Evolutionary conservation across 148 eudicot species (phyloP), one percentile per base, ranked within the genome.

Genomic region (Drosera capensis): DNA sequence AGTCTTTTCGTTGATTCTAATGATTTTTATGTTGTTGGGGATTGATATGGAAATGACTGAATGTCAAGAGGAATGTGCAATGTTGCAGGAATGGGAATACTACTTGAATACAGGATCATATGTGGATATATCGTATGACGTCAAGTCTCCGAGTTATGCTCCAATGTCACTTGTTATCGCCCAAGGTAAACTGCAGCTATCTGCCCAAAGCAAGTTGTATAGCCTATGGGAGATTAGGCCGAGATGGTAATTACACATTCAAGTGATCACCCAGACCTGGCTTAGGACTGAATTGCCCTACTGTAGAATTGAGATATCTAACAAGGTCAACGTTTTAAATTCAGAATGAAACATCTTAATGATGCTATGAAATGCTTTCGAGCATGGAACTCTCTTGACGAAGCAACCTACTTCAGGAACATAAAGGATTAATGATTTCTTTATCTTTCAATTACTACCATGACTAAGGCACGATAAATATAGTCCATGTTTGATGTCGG

Each of bases 31-130:
- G 14, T 3, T 15, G 24, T 0, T 39, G 16, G 7, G 11, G 44
- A 23, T 30, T 7, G 17, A n/a, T 41, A 21, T 46, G 23, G 14
- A 7, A 23, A 43, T 4, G 9, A 28, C 31, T 9, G 9, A 28
- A 28, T 3, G 9, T 4, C 4, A 28, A 28, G 9, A 28, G 43
- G 14, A 23, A 35, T 12, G 9, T 18, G 25, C 57, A 9, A 26
- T 25, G 23, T 52, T 63, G 48, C 61, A 77, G 84, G 79, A 70
- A 28, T 77, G 84, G 83, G 23, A 40, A 20, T 77, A 63, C 52
- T 67, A 63, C 53, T 65, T 77, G 22, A 70, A 77, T 68, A 56
- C 37, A 36, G 84, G 84, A 29, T 73, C 84, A 14, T 30, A 26
- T 48, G 29, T 77, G 18, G 48, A 64, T 43, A 64, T 77, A 34